Evolutionary conservation across 495 filamentous ascomycete species (phyloP), one percentile per base, ranked within the genome.

Genomic region (Aspergillus sparsus): DNA sequence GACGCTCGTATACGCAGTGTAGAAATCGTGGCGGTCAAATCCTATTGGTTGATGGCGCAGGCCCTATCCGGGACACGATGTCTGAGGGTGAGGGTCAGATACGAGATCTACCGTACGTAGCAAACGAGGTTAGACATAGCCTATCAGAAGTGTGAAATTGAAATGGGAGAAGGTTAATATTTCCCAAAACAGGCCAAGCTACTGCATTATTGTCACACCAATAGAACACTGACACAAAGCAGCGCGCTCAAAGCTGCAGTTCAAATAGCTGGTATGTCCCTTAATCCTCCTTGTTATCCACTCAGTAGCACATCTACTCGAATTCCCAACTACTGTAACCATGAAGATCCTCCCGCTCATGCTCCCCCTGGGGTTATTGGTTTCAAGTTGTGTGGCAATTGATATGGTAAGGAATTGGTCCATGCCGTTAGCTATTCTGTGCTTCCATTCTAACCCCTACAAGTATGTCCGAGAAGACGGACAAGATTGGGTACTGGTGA

Each of bases 401-500:
- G 37, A 41, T 13, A 41, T 41, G 37, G 37, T 41, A 41, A 41
- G 37, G 37, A 41, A 5, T 13, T 4, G 13, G 37, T 13, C 1
- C 1, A 10, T 1, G 37, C 37, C 2, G 37, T 1, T 9, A 41
- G 13, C 37, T 41, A 41, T 41, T 2, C 6, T 13, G 13, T 41
- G 13, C 2, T 13, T 41, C 13, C 4, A 41, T 41, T 41, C 37
- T 41, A 41, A 41, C 37, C 9, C 37, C 37, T 9, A 41, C 37
- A 41, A 41, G 37, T 10, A 41, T 13, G 37, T 41, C 37, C 1
- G 37, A 5, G 37, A 41, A 13, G 37, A 2, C 37, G 37, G 37
- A 41, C 37, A 41, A 41, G 37, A 41, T 41, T 41, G 37, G 37
- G 13, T 41, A 41, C 37, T 41, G 37, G 37, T 41, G 37, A 41